Evolutionary conservation across 1,284 basidiomycete species (phyloP), one percentile per base, ranked within the genome.

Genomic region (Entoloma clypeatum): DNA sequence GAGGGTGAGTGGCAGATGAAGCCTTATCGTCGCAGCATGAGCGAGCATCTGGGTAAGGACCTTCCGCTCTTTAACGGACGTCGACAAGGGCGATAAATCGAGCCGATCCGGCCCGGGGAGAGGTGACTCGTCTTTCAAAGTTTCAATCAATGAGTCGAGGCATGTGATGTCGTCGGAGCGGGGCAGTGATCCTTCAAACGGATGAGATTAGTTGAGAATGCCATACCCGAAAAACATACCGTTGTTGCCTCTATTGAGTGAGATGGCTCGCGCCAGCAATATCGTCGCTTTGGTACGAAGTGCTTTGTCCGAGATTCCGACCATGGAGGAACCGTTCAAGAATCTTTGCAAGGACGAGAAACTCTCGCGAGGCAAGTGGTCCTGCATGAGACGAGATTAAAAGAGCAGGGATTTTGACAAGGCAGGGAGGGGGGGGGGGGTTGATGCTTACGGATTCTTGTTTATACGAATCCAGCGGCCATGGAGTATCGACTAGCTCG

Each of bases 401-500:
- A n/a, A n/a, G n/a, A n/a, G n/a, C n/a, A n/a, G 43, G 41, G 17
- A 32, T 26, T 33, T 11, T 21, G 8, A 10, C 32, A 18, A 22
- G 19, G 9, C 13, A 21, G 16, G 14, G 2, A 7, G 7, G 24
- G 4, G 24, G 19, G 16, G 16, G 11, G 31, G n/a, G 18, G 23
- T n/a, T 13, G 39, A 7, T 8, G 14, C 49, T 14, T 33, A 50
- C 50, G 17, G 41, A 45, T n/a, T 48, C 47, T 36, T 64, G 64
- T n/a, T 56, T 50, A 8, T 49, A 51, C 36, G 67, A 54, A 11
- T 66, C 59, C 47, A 60, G 47, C 2, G 71, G 69, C 71, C 68
- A 74, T 0, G 69, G 65, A 10, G 64, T 64, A 45, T 71, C 67
- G 29, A 72, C 31, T 5, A 26, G 59, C 21, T 54, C 55, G 21